Evolutionary conservation across 805 yeast species (phyloP), one percentile per base, ranked within the genome.

Genomic region (Ascoidea tarda): DNA sequence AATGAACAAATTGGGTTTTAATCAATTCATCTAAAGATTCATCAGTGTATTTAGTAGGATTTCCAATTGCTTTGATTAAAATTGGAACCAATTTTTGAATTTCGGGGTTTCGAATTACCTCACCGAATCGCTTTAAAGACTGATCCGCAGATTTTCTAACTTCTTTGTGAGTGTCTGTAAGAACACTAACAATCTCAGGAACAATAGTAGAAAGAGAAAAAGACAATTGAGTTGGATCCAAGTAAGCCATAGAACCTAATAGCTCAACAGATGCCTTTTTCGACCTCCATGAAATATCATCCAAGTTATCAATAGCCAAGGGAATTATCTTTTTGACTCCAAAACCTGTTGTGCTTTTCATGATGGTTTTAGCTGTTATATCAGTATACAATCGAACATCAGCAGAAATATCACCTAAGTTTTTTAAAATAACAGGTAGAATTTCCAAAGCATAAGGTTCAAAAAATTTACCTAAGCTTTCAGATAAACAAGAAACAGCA

Each of bases 201-300:
- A 93, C 87, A 69, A 93, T 91, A 0, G 81, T 80, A 0, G 96
- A 85, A 59, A 93, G 72, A 0, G 96, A 88, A 0, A 90, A 77
- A 1, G 97, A 88, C 59, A 93, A 73, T 64, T 93, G 99, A 2
- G 93, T 76, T 4, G 99, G 99, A 62, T 91, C 96, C 56, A 93
- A 74, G 65, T 89, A 93, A 0, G 99, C 99, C 99, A 93, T 93
- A 31, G 96, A 82, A 67, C 99, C 99, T 49, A 93, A 76, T 51
- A 93, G 70, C 65, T 93, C 98, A 16, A 93, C 98, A 5, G 98
- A 87, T 4, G 98, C 99, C 69, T 89, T 87, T 70, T 93, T 93
- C 0, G 96, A 81, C 69, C 99, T 78, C 99, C 99, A 93, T 0
- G 95, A 84, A 53, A 83, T 81, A 55, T 87, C 95, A 60, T 89